Evolutionary conservation across 2,329 filamentous ascomycete species (phyloP), one percentile per base, ranked within the genome.

Genomic region (Dactylellina cionopaga): DNA sequence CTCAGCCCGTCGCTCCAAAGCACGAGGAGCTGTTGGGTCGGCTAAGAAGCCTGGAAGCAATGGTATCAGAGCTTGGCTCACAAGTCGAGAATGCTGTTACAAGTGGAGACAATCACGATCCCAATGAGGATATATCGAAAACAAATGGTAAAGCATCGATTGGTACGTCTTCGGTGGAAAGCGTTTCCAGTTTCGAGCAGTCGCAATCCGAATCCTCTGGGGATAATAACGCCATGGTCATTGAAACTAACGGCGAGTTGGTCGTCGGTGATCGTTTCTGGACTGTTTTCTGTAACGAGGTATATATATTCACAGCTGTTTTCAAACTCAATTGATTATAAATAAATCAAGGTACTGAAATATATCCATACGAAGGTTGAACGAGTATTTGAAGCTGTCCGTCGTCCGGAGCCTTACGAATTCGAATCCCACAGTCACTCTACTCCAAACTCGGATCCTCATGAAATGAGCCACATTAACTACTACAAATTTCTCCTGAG

Each of bases 11-110:
- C 19, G 27, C 59, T 10, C 59, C 44, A 13, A 74, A 75, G 37
- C 62, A 70, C 22, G 64, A 59, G 13, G 72, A 75, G 22, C 43
- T 75, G 2, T 33, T 75, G 4, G 43, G 58, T 10, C 74, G 73
- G 1, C 35, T 75, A 19, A 69, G 68, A 37, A 70, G 46, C 22
- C 43, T 75, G 3, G 74, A 75, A n/a, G 59, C 47, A 15, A 69
- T 75, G 22, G 63, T 75, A 13, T 68, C 70, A 2, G 58, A 68
- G 15, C 63, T 75, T 35, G 52, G 63, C 11, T 46, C 51, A 15
- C 62, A 73, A 43, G 25, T 70, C 27, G 72, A 69, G 15, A 60
- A 58, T 52, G 62, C 68, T 25, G 43, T 29, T 0, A 58, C 49
- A 11, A 31, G 24, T 9, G 27, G 43, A 7, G 33, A 25, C 3